Evolutionary conservation across 768 basidiomycete genomes (phyloP), one percentile per base, ranked within the genome.

Genomic region (Mycena metata): DNA sequence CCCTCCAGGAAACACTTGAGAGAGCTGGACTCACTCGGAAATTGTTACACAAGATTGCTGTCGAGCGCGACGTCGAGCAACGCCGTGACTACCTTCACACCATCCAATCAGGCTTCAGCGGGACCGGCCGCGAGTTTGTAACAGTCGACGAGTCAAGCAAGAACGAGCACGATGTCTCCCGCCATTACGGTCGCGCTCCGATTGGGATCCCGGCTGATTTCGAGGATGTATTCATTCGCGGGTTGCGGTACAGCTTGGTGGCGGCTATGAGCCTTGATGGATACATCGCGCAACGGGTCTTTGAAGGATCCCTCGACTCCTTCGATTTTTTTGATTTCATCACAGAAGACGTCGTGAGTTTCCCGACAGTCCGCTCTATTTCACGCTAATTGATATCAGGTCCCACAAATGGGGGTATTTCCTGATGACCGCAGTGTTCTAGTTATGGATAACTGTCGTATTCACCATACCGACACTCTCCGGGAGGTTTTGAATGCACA

Each of bases 61-160:
- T 17, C 16, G 45, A 46, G 45, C 45, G 45, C 16, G 43, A 45
- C 16, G 6, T 16, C 6, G 16, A 45, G 43, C 43, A 45, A n/a
- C 45, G 45, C 19, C 19, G 21, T n/a, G 45, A 46, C 45, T 46
- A 19, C 39, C 26, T 68, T 24, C 61, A 55, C 19, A 39, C 60
- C 16, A 42, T 68, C 36, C 30, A 52, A 0, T 54, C 69, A 5
- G 17, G 52, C 26, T 64, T 67, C 11, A 46, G 52, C 8, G 72
- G 74, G 0, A 41, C 62, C 23, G 76, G 71, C 8, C 43, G 47
- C 15, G 72, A 76, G 47, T 73, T 76, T 55, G 72, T 80, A 1
- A 61, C 67, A 3, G 50, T 79, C 12, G 76, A 81, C 49, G 76
- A 81, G 69, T 71, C 69, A 0, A 77, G 77, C 72, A 80, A 81